phyloP scores from a whole-genome alignment of 768 basidiomycete genomes.

The Tubosaeta brunneosetosa region DNA sequence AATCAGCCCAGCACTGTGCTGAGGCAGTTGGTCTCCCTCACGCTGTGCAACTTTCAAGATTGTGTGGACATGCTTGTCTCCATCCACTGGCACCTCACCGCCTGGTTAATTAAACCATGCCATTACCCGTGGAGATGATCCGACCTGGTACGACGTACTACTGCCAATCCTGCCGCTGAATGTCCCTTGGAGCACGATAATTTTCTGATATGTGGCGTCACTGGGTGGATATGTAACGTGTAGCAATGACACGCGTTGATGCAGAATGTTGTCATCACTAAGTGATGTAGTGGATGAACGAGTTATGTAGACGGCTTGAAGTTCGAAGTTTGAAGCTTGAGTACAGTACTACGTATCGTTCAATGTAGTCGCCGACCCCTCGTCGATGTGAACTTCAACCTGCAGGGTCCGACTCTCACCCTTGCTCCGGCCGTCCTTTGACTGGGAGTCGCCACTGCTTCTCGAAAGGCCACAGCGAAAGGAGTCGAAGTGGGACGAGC shows the following conservation, averaged over 20 bases:
- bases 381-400: neutral
- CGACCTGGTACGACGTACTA: neutral
- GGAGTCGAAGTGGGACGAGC: neutral
- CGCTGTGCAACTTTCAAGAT: too few species aligned
- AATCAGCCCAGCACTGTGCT: neutral
- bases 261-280: too few species aligned
- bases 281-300: too few species aligned
- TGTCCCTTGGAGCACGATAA: neutral
- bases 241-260: neutral
- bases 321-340: neutral
- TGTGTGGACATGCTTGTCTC: neutral
- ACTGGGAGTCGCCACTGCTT: neutral
- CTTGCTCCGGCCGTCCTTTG: conserved; percentile 16
- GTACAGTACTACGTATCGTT: too few species aligned
- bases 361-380: neutral
- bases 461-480: conserved; percentile 10
- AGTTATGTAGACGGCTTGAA: neutral
- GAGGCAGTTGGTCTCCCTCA: neutral
- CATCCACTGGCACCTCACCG: neutral
- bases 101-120: neutral
- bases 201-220: neutral
- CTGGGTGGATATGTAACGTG: neutral
- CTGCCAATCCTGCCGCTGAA: too few species aligned
- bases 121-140: neutral
- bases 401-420: neutral